These are phyloP conservation scores for Stachybotrys elegans DNA, from an alignment of 2,329 filamentous ascomycete genomes.

Conservation along the genomic window DNA sequence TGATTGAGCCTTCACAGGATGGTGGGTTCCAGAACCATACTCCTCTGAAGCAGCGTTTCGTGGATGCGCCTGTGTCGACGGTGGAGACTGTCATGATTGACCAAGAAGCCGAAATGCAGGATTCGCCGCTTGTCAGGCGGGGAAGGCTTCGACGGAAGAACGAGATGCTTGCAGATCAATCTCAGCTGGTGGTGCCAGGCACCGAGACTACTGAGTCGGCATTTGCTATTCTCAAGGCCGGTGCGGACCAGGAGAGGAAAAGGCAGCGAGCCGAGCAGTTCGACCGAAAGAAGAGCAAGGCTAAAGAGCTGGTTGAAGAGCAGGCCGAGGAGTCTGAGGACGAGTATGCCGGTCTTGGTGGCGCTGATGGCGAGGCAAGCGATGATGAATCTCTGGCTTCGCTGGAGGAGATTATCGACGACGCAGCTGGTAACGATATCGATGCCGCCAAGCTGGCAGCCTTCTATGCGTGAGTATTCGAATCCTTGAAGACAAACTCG, in stretches of 20 bases:
- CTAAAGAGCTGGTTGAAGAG: conserved; percentile 82
- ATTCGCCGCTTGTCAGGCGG: conserved; percentile 62
- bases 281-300: conserved; percentile 81
- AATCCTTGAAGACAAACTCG: background rate
- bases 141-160: conserved; percentile 46
- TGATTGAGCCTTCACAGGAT: conserved; percentile 77
- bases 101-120: conserved; percentile 36
- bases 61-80: conserved; percentile 61
- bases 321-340: conserved; percentile 97
- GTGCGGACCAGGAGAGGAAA: conserved; percentile 51
- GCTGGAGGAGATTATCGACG: conserved; percentile 85
- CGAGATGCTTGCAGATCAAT: conserved; percentile 15
- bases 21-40: conserved; percentile 69
- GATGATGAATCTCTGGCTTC: conserved; percentile 66
- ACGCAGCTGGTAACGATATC: conserved; percentile 68
- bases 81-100: conserved; percentile 59
- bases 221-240: conserved; percentile 68
- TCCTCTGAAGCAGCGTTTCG: conserved; percentile 63
- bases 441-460: conserved; percentile 80
- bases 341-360: conserved; percentile 92
- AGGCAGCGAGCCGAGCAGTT: conserved; percentile 52
- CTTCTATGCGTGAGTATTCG: conserved; percentile 74
- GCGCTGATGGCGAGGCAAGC: conserved; percentile 81
- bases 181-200: background rate
- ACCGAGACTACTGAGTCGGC: conserved; percentile 34